phyloP scores from a whole-genome alignment of 1,284 basidiomycete genomes.

The Tetrapyrgos nigripes region DNA sequence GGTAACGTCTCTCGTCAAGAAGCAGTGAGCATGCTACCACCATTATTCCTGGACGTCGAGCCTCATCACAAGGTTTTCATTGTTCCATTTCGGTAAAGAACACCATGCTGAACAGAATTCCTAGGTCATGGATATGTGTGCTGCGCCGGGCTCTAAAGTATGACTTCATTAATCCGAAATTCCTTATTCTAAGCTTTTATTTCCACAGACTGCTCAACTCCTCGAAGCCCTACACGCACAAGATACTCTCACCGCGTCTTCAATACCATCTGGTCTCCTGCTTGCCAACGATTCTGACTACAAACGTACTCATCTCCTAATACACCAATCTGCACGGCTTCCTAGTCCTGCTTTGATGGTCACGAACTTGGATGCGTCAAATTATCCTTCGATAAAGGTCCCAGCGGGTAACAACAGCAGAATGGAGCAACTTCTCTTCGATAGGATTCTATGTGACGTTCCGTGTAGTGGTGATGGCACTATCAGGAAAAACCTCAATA shows the following conservation, averaged over 20 bases:
- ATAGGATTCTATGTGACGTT: constrained; percentile 96
- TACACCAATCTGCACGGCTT: constrained; percentile 96
- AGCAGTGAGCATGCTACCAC: constrained; percentile 98
- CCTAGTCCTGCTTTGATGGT: constrained; percentile 94
- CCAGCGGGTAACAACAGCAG: constrained; percentile 34
- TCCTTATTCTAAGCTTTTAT: background rate
- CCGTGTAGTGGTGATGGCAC: constrained; percentile 99
- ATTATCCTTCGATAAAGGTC: constrained; percentile 79
- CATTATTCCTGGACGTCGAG: constrained; percentile 93
- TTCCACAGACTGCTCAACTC: constrained; percentile 81
- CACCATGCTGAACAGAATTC: constrained; percentile 8
- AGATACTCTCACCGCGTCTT: constrained; percentile 64
- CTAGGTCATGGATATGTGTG: constrained; percentile 97
- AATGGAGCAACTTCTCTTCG: constrained; percentile 73
- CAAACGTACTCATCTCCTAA: constrained; percentile 95
- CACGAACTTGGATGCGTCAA: constrained; percentile 95
- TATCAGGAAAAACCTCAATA: constrained; percentile 91
- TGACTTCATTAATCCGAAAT: background rate
- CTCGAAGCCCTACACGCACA: constrained; percentile 87
- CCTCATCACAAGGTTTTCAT: constrained; percentile 81
- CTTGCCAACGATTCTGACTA: constrained; percentile 93
- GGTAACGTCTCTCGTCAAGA: constrained; percentile 98
- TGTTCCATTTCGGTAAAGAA: background rate
- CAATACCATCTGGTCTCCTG: constrained; percentile 79
- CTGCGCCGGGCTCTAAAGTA: constrained; percentile 97